These are phyloP conservation scores for Fusarium devonianum DNA, from an alignment of 2,329 filamentous ascomycete genomes.

Conservation along the genomic window DNA sequence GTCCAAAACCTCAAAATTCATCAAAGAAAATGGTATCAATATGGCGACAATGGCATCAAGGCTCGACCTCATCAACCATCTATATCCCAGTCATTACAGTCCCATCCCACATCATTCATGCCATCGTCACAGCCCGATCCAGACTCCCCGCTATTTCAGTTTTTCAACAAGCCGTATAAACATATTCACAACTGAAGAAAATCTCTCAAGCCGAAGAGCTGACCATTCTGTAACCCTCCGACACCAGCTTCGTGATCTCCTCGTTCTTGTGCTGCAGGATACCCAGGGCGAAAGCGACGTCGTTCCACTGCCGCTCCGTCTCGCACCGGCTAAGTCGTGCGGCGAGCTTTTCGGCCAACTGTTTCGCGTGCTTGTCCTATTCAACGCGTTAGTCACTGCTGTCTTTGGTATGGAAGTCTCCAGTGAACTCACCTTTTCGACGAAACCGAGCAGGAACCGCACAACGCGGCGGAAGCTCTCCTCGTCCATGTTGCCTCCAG, in stretches of 20 bases:
- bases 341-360: slow-evolving; percentile 90
- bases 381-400: slow-evolving; percentile 26
- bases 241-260: slow-evolving; percentile 79
- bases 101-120: slow-evolving; percentile 33
- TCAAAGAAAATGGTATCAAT: slow-evolving; percentile 33
- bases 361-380: slow-evolving; percentile 95
- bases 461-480: slow-evolving; percentile 87
- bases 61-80: slow-evolving; percentile 23
- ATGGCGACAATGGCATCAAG: slow-evolving; percentile 16
- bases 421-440: slow-evolving; percentile 80
- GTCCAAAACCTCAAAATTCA: slow-evolving; percentile 23
- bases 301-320: slow-evolving; percentile 95
- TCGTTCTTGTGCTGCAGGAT: slow-evolving; percentile 93
- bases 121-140: slow-evolving; percentile 31
- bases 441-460: slow-evolving; percentile 92
- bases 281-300: slow-evolving; percentile 91
- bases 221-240: slow-evolving; percentile 78
- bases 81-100: slow-evolving; percentile 35
- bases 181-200: slow-evolving; percentile 4
- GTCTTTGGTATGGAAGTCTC: background rate
- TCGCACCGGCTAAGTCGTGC: slow-evolving; percentile 86
- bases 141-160: slow-evolving; percentile 32
- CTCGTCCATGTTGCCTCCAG: slow-evolving; percentile 81
- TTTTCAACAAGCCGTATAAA: slow-evolving; percentile 9
- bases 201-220: slow-evolving; percentile 61